Conservation (phyloP, 345 rosid species). For the Gossypium mustelinum region DNA sequence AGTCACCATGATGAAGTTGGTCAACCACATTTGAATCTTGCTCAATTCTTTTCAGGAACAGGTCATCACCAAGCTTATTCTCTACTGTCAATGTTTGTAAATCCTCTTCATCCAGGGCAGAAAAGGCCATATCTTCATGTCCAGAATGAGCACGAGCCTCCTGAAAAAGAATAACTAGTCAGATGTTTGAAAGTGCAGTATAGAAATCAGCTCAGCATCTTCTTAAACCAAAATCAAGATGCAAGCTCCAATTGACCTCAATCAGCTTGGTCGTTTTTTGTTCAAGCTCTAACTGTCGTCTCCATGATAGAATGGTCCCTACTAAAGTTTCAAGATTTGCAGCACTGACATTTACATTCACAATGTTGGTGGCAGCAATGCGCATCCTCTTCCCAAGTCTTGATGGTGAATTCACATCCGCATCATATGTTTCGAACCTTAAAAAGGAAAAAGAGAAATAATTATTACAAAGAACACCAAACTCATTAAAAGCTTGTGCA, state of each 20-base stretch:
- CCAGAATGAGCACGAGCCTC: conserved; percentile 41
- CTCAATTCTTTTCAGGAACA: conserved; percentile 72
- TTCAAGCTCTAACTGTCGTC: conserved; percentile 83
- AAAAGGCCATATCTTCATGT: conserved; percentile 54
- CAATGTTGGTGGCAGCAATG: conserved; percentile 71
- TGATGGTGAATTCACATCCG: conserved; percentile 48
- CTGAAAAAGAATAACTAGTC: conserved; percentile 38
- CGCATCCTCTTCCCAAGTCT: conserved; percentile 79
- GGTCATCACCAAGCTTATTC: conserved; percentile 84
- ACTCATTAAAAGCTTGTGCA: conserved; percentile 9
- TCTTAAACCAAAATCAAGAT: conserved; percentile 14
- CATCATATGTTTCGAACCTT: conserved; percentile 92
- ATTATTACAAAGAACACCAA: conserved; percentile 13
- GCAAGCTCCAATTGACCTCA: conserved; percentile 43
- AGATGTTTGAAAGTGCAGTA: conserved; percentile 9
- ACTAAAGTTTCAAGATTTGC: conserved; percentile 77
- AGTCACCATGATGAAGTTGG: conserved; percentile 54
- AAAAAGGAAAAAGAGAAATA: conserved; percentile 16
- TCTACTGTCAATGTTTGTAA: conserved; percentile 75
- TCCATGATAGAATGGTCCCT: conserved; percentile 83
- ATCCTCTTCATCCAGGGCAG: conserved; percentile 97
- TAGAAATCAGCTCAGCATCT: background rate
- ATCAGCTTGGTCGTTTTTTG: conserved; percentile 68
- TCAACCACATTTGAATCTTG: conserved; percentile 53
- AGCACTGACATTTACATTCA: conserved; percentile 84